Percentiles rank a stretch among this genome's conserved stretches.
Conservation (phyloP, 345 rosid species). For the Adansonia digitata region DNA sequence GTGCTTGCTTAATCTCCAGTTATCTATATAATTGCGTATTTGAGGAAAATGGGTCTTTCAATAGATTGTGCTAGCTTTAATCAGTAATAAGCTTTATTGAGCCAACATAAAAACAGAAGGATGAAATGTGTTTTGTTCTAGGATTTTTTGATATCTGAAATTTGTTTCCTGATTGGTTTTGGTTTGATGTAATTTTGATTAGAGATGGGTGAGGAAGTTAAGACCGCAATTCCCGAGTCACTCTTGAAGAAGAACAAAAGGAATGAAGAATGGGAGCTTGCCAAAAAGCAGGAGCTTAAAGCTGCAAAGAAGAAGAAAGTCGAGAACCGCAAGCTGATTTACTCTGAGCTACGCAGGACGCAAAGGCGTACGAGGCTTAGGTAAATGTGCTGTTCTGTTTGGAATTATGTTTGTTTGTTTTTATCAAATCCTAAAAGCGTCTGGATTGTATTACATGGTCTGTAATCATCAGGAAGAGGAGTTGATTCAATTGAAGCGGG, state of each 20-base stretch:
- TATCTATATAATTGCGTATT: neutral
- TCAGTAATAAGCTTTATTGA: neutral
- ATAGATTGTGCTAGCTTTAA: neutral
- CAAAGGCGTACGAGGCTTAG: conserved; percentile 53
- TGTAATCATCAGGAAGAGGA: conserved; percentile 42
- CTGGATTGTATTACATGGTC: neutral
- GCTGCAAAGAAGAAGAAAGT: conserved; percentile 48
- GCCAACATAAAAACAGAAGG: neutral
- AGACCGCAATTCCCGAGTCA: conserved; percentile 59
- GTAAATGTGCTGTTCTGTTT: conserved; percentile 15
- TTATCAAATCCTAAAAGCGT: no score
- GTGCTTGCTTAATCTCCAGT: neutral
- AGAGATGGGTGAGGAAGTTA: conserved; percentile 33
- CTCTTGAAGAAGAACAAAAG: conserved; percentile 77
- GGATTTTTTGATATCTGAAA: neutral
- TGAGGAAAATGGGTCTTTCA: neutral
- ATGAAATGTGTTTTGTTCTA: neutral
- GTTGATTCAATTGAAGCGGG: conserved; percentile 66
- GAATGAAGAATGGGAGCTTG: conserved; percentile 54
- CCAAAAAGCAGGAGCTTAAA: conserved; percentile 36
- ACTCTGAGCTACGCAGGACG: conserved; percentile 48
- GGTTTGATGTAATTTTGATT: neutral
- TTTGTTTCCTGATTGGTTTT: neutral
- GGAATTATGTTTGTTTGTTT: neutral
- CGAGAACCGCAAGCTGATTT: conserved; percentile 54